Percentiles rank a stretch among this genome's conserved stretches.
These are phyloP conservation scores for Thermomucor indicae-seudaticae DNA, from an alignment of 371 early-diverging fungal species.

Conservation along the genomic window DNA sequence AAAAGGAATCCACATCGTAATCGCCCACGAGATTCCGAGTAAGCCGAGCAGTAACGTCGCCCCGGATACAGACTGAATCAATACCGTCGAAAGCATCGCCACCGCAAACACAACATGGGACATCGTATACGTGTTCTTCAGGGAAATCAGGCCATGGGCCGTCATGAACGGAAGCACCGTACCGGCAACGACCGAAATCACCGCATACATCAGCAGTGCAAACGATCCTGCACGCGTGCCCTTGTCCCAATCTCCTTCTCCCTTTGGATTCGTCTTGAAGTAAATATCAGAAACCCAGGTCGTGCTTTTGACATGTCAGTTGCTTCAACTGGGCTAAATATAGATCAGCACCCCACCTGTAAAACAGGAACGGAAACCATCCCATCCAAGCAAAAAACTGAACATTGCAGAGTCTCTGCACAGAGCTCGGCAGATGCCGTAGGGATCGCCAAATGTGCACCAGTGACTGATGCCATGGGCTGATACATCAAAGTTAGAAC, in stretches of 20 bases:
- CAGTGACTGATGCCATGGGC: conserved; percentile 45
- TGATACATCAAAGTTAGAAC: conserved; percentile 5
- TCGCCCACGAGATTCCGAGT: conserved; percentile 72
- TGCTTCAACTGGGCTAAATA: neutral
- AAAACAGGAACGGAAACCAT: conserved; percentile 74
- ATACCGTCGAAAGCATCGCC: conserved; percentile 51
- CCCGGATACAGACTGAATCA: conserved; percentile 37
- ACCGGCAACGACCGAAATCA: conserved; percentile 57
- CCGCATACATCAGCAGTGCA: conserved; percentile 60
- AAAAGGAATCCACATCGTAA: conserved; percentile 74
- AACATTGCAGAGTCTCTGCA: conserved; percentile 65
- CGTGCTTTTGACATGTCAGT: conserved; percentile 18
- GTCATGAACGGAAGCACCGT: conserved; percentile 48
- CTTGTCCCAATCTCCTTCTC: conserved; percentile 27
- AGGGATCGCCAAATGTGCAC: conserved; percentile 52
- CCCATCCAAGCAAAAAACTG: conserved; percentile 85
- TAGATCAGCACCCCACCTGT: conserved; percentile 24
- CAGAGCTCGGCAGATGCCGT: conserved; percentile 49
- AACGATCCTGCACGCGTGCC: conserved; percentile 68
- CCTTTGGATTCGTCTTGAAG: conserved; percentile 20
- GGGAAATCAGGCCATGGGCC: conserved; percentile 14
- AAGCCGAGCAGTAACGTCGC: conserved; percentile 57
- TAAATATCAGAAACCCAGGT: conserved; percentile 56
- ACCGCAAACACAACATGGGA: conserved; percentile 52
- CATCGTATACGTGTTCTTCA: conserved; percentile 54